Evolutionary conservation across 345 rosid genomes (phyloP).

Genomic region (Citrus australasica): DNA sequence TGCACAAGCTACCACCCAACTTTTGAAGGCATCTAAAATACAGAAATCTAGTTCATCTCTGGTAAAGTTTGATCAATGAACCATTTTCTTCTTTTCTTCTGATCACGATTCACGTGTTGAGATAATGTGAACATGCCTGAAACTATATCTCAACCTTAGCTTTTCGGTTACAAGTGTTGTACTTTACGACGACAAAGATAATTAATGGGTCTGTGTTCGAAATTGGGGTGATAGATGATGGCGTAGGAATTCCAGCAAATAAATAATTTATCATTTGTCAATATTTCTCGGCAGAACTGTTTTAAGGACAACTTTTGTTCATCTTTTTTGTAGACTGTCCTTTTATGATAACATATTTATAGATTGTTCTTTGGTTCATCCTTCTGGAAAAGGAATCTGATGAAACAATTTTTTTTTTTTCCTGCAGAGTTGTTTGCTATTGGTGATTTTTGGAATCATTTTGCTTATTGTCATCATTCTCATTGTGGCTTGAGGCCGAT

Average conservation of each 20-base stretch:
- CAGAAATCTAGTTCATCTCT: conserved; percentile 65
- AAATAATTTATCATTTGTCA: neutral
- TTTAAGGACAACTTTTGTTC: neutral
- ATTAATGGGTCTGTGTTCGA: neutral
- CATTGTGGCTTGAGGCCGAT: conserved; percentile 41
- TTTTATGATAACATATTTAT: neutral
- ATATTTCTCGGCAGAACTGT: neutral
- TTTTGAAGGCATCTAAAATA: conserved; percentile 52
- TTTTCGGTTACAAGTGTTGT: neutral
- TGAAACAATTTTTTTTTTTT: neutral
- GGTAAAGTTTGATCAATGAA: conserved; percentile 33
- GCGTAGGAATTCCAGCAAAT: neutral
- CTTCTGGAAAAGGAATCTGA: neutral
- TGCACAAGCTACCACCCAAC: conserved; percentile 52
- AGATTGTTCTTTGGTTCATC: neutral
- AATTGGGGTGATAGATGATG: neutral
- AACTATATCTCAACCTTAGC: neutral
- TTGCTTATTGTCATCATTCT: conserved; percentile 58
- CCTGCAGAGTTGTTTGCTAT: conserved; percentile 66
- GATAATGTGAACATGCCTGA: neutral
- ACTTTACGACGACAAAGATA: neutral
- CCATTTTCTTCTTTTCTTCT: neutral
- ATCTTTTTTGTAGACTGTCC: neutral
- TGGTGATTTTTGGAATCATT: conserved; percentile 63
- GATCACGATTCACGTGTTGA: neutral